These are phyloP conservation scores for Alnus glutinosa DNA, from an alignment of 306 rosid genomes.

Conservation along the genomic window DNA sequence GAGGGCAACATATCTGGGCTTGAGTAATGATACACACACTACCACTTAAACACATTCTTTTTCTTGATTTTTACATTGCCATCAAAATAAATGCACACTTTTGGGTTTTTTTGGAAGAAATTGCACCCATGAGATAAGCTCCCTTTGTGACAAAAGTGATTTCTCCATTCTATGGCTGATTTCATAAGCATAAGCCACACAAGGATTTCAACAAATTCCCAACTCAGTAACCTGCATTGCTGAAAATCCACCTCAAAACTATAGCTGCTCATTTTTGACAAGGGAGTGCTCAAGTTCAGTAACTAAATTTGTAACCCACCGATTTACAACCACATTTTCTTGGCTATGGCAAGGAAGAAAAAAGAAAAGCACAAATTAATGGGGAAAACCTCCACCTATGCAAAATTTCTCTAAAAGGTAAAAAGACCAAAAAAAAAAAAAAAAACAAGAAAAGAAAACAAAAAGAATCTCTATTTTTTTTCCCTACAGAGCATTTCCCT, in stretches of 20 bases:
- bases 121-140: background rate
- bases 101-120: background rate
- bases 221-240: constrained; percentile 55
- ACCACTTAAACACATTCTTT: background rate
- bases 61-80: background rate
- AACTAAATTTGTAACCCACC: constrained; percentile 69
- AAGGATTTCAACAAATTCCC: constrained; percentile 28
- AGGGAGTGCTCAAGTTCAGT: constrained; percentile 51
- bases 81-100: background rate
- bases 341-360: constrained; percentile 34
- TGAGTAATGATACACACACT: no score
- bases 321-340: constrained; percentile 59
- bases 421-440: constrained; percentile 21
- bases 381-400: constrained; percentile 49
- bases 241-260: constrained; percentile 71
- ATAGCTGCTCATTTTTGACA: constrained; percentile 54
- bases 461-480: constrained; percentile 21
- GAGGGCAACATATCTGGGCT: no score
- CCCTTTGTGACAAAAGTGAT: background rate
- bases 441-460: constrained; percentile 25
- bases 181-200: background rate
- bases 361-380: constrained; percentile 41
- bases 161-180: background rate
- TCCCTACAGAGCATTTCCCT: constrained; percentile 49
- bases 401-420: constrained; percentile 51